Base-by-base conservation (phyloP, 371 early-diverging fungal species). In the Mucor circinelloides region DNA sequence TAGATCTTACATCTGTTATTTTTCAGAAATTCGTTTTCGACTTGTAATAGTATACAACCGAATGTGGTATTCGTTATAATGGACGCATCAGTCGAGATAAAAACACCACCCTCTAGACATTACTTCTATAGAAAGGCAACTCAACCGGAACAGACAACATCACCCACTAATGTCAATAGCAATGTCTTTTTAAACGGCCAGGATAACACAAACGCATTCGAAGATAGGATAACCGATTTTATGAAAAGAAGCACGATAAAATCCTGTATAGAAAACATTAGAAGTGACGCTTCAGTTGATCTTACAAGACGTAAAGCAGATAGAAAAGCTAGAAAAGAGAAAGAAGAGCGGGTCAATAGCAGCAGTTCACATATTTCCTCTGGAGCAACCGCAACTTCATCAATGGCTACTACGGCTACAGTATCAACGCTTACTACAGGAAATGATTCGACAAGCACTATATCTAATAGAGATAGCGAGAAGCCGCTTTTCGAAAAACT, bases 71-170 rank as follows among this genome's bases (percentile, higher is more conserved):
- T 36, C 12, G 36, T 36, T 46, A 46, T 46, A 42, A 67, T 56
- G 57, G 64, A 63, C 17, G 8, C 66, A 19, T 55, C 60, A 52
- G 63, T 55, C 0, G 56, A 67, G 12, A 40, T 60, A 31, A 69
- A 64, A 27, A 65, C 60, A 38, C 59, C 64, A n/a, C 58, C 65
- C 32, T 72, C 73, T 2, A 44, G 73, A 10, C 73, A 72, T 30
- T 72, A 72, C 32, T 72, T 72, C 59, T 68, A 69, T 13, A 56
- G 73, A 58, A 72, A 69, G 32, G 69, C 69, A 12, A 63, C 73
- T 2, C 62, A 68, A 28, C 66, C 66, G 8, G 61, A 61, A 36
- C 68, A 62, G n/a, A 28, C 48, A 5, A 62, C 19, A n/a, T 52
- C 52, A 1, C 34, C 32, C 9, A 66, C 58, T 7, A 61, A 58